Conservation (phyloP, 2,329 filamentous ascomycete species). For the Exophiala phaeomuriformis region DNA sequence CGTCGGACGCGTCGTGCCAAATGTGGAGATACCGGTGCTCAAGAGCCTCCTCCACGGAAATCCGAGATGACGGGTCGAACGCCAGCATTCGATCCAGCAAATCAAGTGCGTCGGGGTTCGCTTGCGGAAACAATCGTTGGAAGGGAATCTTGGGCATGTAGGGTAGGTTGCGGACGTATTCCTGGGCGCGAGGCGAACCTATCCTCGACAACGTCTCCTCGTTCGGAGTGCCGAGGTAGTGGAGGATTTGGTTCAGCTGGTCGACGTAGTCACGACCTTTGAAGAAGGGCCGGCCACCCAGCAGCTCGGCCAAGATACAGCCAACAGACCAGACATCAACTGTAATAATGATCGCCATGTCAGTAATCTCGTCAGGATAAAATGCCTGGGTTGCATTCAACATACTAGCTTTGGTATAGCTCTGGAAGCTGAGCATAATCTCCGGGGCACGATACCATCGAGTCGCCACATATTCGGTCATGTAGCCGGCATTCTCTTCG, state of each 20-base stretch:
- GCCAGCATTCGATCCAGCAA: conserved; percentile 95
- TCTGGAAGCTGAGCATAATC: conserved; percentile 99
- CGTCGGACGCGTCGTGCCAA: conserved; percentile 96
- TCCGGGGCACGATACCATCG: conserved; percentile 98
- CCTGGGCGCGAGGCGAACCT: conserved; percentile 88
- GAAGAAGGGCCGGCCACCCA: conserved; percentile 96
- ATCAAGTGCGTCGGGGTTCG: conserved; percentile 92
- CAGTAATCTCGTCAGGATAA: conserved; percentile 6
- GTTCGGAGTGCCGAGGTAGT: conserved; percentile 93
- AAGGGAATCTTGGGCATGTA: conserved; percentile 93
- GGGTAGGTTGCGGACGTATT: conserved; percentile 94
- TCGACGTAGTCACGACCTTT: conserved; percentile 99
- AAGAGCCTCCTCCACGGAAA: conserved; percentile 88
- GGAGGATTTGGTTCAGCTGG: conserved; percentile 97
- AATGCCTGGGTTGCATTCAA: conserved; percentile 32
- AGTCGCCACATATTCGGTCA: conserved; percentile 98
- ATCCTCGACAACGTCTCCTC: conserved; percentile 91
- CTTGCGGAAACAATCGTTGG: conserved; percentile 78
- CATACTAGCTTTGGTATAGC: conserved; percentile 99
- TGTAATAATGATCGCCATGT: conserved; percentile 36
- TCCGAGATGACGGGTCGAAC: conserved; percentile 88
- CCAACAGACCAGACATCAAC: conserved; percentile 99
- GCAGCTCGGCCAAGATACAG: conserved; percentile 91
- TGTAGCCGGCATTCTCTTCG: conserved; percentile 97
- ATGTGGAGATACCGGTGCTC: conserved; percentile 96